phyloP scores from a whole-genome alignment of 108 stramenopile genomes.

The Aureococcus anophagefferens region DNA sequence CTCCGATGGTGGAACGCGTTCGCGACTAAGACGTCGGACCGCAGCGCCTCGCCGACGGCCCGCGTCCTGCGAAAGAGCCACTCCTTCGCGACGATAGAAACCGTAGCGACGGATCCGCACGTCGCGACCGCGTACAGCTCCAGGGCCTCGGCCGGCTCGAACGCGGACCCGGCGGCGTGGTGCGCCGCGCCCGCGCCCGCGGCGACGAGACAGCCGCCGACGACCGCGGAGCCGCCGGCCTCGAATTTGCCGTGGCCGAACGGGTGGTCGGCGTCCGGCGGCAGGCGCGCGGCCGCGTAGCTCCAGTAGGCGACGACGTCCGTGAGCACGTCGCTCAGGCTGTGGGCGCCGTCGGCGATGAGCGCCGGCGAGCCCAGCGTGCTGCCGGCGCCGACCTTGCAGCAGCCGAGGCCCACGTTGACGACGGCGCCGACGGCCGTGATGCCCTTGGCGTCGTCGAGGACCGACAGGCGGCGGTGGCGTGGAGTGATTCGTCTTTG shows the following conservation, averaged over 20 bases:
- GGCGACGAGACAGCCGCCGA: conserved; percentile 31
- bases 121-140: background rate
- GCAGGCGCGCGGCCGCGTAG: conserved; percentile 19
- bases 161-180: conserved; percentile 13
- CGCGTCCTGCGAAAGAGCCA: conserved; percentile 30
- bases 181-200: conserved; percentile 30
- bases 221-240: conserved; percentile 32
- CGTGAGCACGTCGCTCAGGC: conserved; percentile 32
- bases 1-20: conserved; percentile 50
- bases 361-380: conserved; percentile 36
- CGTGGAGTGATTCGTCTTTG: no score
- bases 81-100: conserved; percentile 45
- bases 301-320: conserved; percentile 42
- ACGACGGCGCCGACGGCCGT: conserved; percentile 11
- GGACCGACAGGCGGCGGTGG: no score
- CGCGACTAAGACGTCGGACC: conserved; percentile 35
- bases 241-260: conserved; percentile 49
- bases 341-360: conserved; percentile 48
- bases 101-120: background rate
- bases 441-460: no score
- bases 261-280: conserved; percentile 48
- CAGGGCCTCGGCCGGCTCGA: background rate
- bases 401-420: conserved; percentile 8
- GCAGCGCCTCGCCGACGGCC: conserved; percentile 17
- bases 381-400: conserved; percentile 22